These are phyloP conservation scores for Colletotrichum gigasporum DNA, from an alignment of 2,329 filamentous ascomycete species.

Conservation along the genomic window DNA sequence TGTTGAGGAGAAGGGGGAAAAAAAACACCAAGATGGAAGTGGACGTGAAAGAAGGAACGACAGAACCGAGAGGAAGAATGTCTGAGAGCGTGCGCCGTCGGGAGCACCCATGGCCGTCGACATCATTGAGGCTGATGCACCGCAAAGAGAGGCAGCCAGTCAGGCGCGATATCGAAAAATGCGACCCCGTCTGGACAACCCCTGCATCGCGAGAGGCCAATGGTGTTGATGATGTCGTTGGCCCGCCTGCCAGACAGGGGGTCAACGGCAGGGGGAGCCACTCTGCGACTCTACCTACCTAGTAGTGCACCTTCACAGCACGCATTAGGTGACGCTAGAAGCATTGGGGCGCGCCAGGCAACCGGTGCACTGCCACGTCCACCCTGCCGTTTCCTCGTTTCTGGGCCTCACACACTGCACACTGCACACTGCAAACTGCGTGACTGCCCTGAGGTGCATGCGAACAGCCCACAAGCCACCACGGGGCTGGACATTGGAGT, in stretches of 20 bases:
- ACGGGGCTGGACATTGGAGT: not conserved
- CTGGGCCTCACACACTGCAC: too few relatives aligned
- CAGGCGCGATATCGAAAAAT: constrained; percentile 3
- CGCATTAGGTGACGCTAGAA: too few relatives aligned
- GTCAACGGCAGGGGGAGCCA: not conserved
- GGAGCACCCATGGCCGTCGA: not conserved
- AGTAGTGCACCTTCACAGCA: too few relatives aligned
- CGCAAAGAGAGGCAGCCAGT: constrained; percentile 28
- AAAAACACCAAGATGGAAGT: not conserved
- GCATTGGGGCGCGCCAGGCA: constrained; percentile 21
- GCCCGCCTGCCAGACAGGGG: not conserved
- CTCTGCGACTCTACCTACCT: too few relatives aligned
- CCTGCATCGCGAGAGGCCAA: constrained; percentile 1
- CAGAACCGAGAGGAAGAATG: not conserved
- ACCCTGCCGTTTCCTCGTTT: too few relatives aligned
- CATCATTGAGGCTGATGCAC: constrained; percentile 23
- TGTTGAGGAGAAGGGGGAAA: not conserved
- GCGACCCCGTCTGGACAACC: constrained; percentile 8
- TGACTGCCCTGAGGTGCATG: too few relatives aligned
- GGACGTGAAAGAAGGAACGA: not conserved
- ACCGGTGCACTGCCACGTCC: constrained; percentile 24
- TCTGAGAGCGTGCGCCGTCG: not conserved
- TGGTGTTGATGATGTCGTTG: constrained; percentile 11
- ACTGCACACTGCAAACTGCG: too few relatives aligned
- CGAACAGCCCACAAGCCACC: not conserved